A percentile compares a stretch with the other conserved stretches of the same genome.
phyloP scores from a whole-genome alignment of 2,329 filamentous ascomycete genomes.

The Didymella pinodella region DNA sequence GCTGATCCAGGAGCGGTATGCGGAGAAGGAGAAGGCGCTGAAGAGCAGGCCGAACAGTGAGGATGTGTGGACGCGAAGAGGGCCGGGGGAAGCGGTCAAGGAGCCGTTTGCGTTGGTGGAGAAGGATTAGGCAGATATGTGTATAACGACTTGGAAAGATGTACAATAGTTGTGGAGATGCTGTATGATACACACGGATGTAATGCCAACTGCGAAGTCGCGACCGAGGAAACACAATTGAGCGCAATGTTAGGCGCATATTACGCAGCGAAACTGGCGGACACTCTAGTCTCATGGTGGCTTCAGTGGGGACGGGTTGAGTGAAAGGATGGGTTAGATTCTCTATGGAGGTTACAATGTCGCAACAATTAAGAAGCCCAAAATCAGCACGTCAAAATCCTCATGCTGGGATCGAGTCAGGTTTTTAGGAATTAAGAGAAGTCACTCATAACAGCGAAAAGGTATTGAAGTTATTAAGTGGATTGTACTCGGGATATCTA shows the following conservation, averaged over 20 bases:
- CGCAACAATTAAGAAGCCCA: not conserved
- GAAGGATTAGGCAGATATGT: constrained; percentile 9
- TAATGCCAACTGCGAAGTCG: not conserved
- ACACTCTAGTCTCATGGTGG: not conserved
- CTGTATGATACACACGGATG: constrained; percentile 9
- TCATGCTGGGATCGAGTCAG: not conserved
- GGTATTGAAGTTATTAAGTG: constrained; percentile 32
- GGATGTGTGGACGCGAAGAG: constrained; percentile 85
- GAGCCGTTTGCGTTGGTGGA: constrained; percentile 37
- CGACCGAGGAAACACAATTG: not conserved
- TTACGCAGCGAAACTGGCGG: not conserved
- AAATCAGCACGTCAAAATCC: not conserved
- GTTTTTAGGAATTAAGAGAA: not conserved
- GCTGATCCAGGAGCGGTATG: constrained; percentile 71
- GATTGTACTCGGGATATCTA: constrained; percentile 38
- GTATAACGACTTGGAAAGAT: not conserved
- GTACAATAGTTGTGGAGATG: not conserved
- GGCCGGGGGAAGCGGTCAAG: constrained; percentile 47
- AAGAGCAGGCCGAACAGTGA: constrained; percentile 78
- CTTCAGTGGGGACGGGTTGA: not conserved
- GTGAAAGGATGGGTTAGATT: not conserved
- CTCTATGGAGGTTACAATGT: not conserved
- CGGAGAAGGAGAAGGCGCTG: constrained; percentile 71
- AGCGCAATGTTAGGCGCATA: not conserved
- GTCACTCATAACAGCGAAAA: constrained; percentile 13